phyloP scores from a whole-genome alignment of 2,329 filamentous ascomycete genomes.

The Paracoccidioides lutzii region DNA sequence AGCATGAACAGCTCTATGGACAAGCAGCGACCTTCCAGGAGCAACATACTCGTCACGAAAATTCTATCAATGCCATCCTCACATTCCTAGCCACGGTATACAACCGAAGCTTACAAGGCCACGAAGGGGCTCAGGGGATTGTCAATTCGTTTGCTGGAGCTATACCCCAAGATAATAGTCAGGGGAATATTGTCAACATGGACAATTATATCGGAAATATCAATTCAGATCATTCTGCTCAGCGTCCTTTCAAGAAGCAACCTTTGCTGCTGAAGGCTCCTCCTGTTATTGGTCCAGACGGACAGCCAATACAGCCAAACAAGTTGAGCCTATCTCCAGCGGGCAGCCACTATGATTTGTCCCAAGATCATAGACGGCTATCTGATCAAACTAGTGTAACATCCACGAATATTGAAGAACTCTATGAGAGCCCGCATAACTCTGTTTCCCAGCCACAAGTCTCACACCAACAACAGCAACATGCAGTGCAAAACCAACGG shows the following conservation, averaged over 20 bases:
- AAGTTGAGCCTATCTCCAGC: conserved; percentile 25
- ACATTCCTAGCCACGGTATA: conserved; percentile 96
- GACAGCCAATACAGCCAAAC: conserved; percentile 20
- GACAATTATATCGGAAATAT: conserved; percentile 36
- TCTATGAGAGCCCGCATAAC: conserved; percentile 23
- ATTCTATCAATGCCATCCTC: conserved; percentile 96
- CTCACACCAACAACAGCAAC: conserved; percentile 1
- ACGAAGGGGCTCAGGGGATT: conserved; percentile 61
- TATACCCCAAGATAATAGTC: conserved; percentile 47
- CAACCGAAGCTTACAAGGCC: conserved; percentile 79
- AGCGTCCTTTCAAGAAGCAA: conserved; percentile 34
- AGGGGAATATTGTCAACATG: conserved; percentile 50
- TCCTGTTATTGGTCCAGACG: conserved; percentile 14
- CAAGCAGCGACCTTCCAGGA: conserved; percentile 82
- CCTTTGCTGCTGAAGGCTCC: conserved; percentile 36
- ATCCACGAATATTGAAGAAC: conserved; percentile 30
- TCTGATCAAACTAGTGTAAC: conserved; percentile 21
- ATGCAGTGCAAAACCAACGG: conserved; percentile 5
- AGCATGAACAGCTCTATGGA: conserved; percentile 77
- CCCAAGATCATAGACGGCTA: conserved; percentile 14
- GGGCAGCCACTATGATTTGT: conserved; percentile 22
- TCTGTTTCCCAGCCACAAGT: not conserved
- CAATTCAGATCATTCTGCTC: conserved; percentile 12
- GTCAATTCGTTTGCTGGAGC: conserved; percentile 71
- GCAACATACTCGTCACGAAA: conserved; percentile 91